Base-by-base conservation (phyloP, 78 protist genomes). In the Dictyostelium citrinum region DNA sequence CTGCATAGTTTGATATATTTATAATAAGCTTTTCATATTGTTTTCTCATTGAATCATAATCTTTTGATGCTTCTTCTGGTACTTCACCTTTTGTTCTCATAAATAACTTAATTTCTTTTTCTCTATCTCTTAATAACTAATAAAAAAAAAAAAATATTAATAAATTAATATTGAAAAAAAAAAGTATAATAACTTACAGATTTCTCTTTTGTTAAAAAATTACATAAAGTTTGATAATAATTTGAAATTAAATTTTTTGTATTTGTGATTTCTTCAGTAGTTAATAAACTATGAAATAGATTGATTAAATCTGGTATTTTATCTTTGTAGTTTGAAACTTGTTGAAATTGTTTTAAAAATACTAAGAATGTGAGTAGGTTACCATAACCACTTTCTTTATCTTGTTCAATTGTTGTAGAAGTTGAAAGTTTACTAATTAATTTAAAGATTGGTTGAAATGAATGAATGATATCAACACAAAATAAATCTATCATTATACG, bases 21-120 rank as follows among this genome's bases (percentile, higher is more conserved):
- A 91, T 80, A 43, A 84, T 80, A 20, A 92, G 51, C 33, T 92
- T 92, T 20, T 92, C 96, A 60, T 84, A 92, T 79, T 92, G 86
- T 24, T 77, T 92, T 67, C 96, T 76, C 79, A 83, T 33, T 39
- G 12, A 27, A n/a, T 92, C 96, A 35, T 92, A 92, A 2, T 61
- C 11, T 3, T 33, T 16, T 4, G 77, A 27, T 20, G 75, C 31
- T 22, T 58, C 49, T 45, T 55, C 91, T 70, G 96, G 75, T 35
- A 92, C 82, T 43, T 92, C 96, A 58, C 96, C 96, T 46, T 90
- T 90, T 12, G 70, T 81, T 45, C 31, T 31, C 83, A 71, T 70
- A 4, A 81, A 45, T 35, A 22, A 45, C 45, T 81, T 90, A 17
- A 90, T 81, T 64, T 83, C 95, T 60, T 90, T 90, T 55, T 90